Base-by-base conservation (phyloP, 805 yeast genomes). In the Wickerhamomyces tratensis region DNA sequence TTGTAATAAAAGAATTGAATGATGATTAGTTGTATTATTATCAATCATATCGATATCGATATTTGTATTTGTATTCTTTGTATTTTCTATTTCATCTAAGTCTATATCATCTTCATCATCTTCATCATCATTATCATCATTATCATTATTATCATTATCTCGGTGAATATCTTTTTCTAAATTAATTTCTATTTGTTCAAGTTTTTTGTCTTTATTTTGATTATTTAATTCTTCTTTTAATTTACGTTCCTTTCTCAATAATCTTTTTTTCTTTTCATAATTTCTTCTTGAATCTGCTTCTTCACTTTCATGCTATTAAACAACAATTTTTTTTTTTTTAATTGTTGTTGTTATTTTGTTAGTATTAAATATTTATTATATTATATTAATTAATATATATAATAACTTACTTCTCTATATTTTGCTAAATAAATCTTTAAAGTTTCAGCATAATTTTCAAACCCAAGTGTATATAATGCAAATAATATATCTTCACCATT, bases 381-480 rank as follows among this genome's bases (percentile, higher is more conserved):
- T n/a, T 14, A 15, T 11, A 12, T 30, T 15, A 10, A 15, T 9
- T 12, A 34, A n/a, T 3, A 7, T 6, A 33, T 7, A 25, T 8
- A 5, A 4, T 2, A 12, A 42, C 52, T 41, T 31, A 47, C 47
- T 52, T 80, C 82, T 47, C 93, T 65, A 54, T 80, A 83, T 55
- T 84, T 83, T 30, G 93, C 87, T 42, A 84, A 52, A 54, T 82
- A 83, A 31, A 84, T 84, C 58, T 82, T 81, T 48, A 84, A 65
- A 3, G 82, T 82, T 56, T 82, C 91, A 3, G 91, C 87, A 57
- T 84, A 84, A 55, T 83, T 82, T 57, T 84, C 93, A 54, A 84
- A 83, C 7, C 93, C 93, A 38, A 84, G 63, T n/a, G 79, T 75
- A 49, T 79, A 73, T 73, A 84, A 65, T 3, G 88, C 74, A 56